Percentiles rank a stretch among this genome's conserved stretches.
These are phyloP conservation scores for Ustilago crameri DNA, from an alignment of 1,284 basidiomycete species.

Conservation along the genomic window DNA sequence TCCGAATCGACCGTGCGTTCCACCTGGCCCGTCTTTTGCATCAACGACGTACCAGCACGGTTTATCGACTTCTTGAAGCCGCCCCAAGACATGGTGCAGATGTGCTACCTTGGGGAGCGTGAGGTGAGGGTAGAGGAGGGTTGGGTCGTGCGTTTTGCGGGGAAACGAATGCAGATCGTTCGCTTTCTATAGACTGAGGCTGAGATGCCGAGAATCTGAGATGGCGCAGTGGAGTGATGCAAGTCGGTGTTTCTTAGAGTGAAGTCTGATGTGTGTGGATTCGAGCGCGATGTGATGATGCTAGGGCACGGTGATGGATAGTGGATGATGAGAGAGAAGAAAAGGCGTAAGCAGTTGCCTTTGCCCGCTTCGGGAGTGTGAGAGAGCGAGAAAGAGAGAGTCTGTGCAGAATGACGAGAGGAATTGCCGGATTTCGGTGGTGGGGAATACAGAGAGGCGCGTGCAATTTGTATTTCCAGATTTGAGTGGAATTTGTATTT, in stretches of 20 bases:
- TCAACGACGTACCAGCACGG: constrained; percentile 86
- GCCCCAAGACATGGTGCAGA: constrained; percentile 63
- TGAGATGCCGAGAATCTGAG: background rate
- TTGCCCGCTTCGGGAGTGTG: background rate
- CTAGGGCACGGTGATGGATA: background rate
- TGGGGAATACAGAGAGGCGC: background rate
- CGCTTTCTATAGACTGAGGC: background rate
- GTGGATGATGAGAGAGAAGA: constrained; percentile 3
- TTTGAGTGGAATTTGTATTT: no score
- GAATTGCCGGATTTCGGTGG: background rate
- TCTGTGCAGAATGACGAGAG: constrained; percentile 11
- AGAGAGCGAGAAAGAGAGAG: background rate
- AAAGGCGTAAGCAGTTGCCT: background rate
- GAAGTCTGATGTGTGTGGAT: background rate
- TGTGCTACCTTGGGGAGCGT: background rate
- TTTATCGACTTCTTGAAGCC: constrained; percentile 94
- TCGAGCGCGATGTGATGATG: background rate
- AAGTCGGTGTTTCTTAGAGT: no score
- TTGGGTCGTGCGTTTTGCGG: background rate
- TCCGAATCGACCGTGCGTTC: constrained; percentile 94
- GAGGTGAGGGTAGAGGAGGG: background rate
- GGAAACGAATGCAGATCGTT: no score
- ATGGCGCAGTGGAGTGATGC: background rate
- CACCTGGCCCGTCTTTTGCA: constrained; percentile 85
- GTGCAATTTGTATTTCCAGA: no score